A percentile compares a stretch with the other conserved stretches of the same genome.
These are phyloP conservation scores for Russula lepida DNA, from an alignment of 768 basidiomycete genomes.

Conservation along the genomic window DNA sequence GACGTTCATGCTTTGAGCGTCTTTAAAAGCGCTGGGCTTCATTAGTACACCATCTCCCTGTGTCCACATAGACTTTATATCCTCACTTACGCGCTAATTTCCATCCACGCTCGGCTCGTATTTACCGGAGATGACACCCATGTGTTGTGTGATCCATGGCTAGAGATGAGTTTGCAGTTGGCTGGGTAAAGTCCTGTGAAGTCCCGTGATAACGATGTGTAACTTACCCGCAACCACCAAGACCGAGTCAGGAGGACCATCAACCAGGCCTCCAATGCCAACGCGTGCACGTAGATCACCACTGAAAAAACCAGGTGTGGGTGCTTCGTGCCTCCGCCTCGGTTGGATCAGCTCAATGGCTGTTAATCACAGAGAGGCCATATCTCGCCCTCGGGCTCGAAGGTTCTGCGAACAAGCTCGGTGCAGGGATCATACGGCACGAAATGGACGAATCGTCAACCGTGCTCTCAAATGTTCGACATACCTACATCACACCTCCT, in stretches of 20 bases:
- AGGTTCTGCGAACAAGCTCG: conserved; percentile 97
- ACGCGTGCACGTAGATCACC: conserved; percentile 14
- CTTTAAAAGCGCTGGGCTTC: conserved; percentile 7
- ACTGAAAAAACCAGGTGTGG: conserved; percentile 16
- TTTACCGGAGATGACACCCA: background rate
- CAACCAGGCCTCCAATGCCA: conserved; percentile 10
- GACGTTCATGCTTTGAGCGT: conserved; percentile 83
- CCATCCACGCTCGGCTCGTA: conserved; percentile 1
- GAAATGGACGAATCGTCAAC: conserved; percentile 57
- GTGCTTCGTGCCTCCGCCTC: too few relatives aligned
- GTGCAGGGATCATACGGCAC: conserved; percentile 88
- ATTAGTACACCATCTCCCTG: background rate
- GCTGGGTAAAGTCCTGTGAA: too few relatives aligned
- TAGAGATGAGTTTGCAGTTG: background rate
- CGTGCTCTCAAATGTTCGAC: conserved; percentile 87
- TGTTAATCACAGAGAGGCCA: conserved; percentile 42
- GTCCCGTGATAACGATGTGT: too few relatives aligned
- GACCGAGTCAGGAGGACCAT: too few relatives aligned
- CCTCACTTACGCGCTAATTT: conserved; percentile 17
- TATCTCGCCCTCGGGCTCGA: conserved; percentile 92
- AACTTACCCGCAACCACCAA: too few relatives aligned
- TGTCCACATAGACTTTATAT: conserved; percentile 18
- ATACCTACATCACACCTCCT: conserved; percentile 98
- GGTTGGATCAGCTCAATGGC: background rate
- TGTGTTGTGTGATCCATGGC: background rate